Conservation (phyloP, 495 filamentous ascomycete genomes). For the Trichocladium antarcticum region DNA sequence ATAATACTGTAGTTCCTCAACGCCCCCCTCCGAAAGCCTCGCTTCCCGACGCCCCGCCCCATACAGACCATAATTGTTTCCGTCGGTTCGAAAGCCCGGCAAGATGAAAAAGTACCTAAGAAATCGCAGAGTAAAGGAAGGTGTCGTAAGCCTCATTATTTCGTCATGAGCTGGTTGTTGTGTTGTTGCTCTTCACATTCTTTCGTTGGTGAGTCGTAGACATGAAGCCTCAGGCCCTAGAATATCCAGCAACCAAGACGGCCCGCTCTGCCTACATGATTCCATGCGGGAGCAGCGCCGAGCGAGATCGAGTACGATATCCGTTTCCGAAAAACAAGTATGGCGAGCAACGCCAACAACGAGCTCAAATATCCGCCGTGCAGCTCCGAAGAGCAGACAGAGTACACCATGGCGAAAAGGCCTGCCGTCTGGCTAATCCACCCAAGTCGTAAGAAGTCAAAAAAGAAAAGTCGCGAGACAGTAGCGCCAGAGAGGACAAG, state of each 20-base stretch:
- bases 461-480: background rate
- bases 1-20: background rate
- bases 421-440: background rate
- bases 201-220: background rate
- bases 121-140: slow-evolving; percentile 1
- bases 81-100: background rate
- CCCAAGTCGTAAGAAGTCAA: background rate
- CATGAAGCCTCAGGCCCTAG: slow-evolving; percentile 10
- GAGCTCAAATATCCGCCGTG: background rate
- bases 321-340: background rate
- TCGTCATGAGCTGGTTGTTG: slow-evolving; percentile 15
- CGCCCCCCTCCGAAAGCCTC: background rate
- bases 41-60: background rate
- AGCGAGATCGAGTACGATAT: background rate
- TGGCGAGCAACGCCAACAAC: slow-evolving; percentile 3
- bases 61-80: background rate
- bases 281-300: background rate
- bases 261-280: background rate
- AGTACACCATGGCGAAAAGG: background rate
- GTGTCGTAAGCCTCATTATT: slow-evolving; percentile 19
- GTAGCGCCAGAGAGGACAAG: background rate
- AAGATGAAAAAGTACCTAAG: slow-evolving; percentile 2
- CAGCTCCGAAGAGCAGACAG: background rate
- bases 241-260: slow-evolving; percentile 14
- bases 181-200: background rate